Base-by-base conservation (phyloP, 2,329 filamentous ascomycete species). In the Lachnellula hyalina region DNA sequence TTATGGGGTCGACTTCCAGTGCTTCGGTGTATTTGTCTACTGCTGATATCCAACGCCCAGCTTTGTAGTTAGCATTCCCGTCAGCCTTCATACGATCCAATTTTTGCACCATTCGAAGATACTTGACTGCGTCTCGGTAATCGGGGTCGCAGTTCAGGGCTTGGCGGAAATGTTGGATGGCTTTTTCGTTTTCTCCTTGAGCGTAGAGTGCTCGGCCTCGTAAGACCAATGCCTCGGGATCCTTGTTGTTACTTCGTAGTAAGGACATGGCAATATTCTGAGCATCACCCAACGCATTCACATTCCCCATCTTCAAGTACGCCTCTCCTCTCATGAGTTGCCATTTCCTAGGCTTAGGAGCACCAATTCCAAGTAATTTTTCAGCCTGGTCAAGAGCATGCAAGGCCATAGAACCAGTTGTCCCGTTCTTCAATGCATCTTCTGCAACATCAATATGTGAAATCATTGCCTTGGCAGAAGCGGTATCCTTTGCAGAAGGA, bases 121-220 rank as follows among this genome's bases (percentile, higher is more conserved):
- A 93, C 75, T 91, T 95, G 65, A 96, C 83, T 7, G 92, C 93
- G 60, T 90, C 86, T 65, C 84, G 86, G 76, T 89, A 94, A 71
- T 99, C 94, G 8, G 94, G 94, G 65, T 97, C 94, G 71, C 92
- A 90, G 70, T 81, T 88, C 53, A 96, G 76, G 19, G 93, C 94
- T 75, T 94, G 89, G 61, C 90, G 84, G 76, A 97, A 94, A 71
- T 95, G 89, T 69, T 93, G 89, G 44, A 96, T 81, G 1, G 94
- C 93, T 78, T 96, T 96, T 2, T 95, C 89, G 67, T 96, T 96
- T 64, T 99, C 94, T 32, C 94, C 94, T 70, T 94, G 89, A 4
- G 85, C 86, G 67, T 97, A 97, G 49, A 96, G 80, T 15, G 90
- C 87, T 60, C 91, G 84, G 23, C 93, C 94, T 47, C 93, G 84